Percentiles rank a stretch among this genome's conserved stretches.
Conservation (phyloP, 78 protist genomes). For the Thecamonas trahens region DNA sequence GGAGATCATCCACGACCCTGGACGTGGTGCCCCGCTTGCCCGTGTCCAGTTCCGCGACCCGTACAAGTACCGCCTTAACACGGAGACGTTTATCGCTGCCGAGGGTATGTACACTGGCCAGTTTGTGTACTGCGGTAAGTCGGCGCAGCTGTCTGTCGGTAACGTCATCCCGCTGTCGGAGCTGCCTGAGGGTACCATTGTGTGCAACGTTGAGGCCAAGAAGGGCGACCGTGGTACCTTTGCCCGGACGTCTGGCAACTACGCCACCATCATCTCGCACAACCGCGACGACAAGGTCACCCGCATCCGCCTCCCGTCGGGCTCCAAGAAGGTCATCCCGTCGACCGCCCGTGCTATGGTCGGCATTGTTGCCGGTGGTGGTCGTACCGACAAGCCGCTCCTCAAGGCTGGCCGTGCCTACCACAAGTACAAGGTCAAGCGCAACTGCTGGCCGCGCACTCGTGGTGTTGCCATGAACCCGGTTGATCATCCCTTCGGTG, state of each 20-base stretch:
- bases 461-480: slow-evolving; percentile 99
- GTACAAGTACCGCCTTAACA: slow-evolving; percentile 60
- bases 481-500: slow-evolving; percentile 96
- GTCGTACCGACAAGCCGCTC: slow-evolving; percentile 99
- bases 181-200: slow-evolving; percentile 96
- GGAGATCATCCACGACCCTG: slow-evolving; percentile 99
- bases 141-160: slow-evolving; percentile 90
- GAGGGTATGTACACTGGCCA: slow-evolving; percentile 99
- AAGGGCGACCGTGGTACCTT: slow-evolving; percentile 90
- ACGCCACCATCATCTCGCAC: slow-evolving; percentile 92
- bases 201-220: slow-evolving; percentile 96
- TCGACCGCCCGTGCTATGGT: slow-evolving; percentile 91
- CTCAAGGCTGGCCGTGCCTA: slow-evolving; percentile 97
- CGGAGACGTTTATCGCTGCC: slow-evolving; percentile 87
- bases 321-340: slow-evolving; percentile 84
- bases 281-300: slow-evolving; percentile 84
- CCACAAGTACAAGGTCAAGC: slow-evolving; percentile 95
- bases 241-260: slow-evolving; percentile 96
- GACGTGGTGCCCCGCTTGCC: slow-evolving; percentile 99
- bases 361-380: slow-evolving; percentile 99
- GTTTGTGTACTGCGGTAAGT: slow-evolving; percentile 89
- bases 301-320: slow-evolving; percentile 95
- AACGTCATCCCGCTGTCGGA: slow-evolving; percentile 90
- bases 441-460: slow-evolving; percentile 98
- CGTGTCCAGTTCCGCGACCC: slow-evolving; percentile 91